Base-by-base conservation (phyloP, 257 asterid genomes). In the Jasminum sambac region DNA sequence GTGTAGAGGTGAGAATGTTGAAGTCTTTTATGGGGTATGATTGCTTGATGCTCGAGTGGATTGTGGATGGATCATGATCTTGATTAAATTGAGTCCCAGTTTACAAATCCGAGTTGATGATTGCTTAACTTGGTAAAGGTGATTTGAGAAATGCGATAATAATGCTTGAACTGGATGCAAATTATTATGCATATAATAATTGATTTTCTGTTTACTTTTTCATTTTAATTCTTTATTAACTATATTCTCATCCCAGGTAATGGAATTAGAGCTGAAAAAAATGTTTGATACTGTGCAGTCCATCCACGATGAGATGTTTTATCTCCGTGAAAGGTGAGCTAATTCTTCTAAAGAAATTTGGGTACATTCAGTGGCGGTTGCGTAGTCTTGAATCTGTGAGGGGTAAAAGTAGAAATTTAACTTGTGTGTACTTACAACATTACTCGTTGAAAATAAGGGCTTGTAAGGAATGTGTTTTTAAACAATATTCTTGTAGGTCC, bases 271-370 rank as follows among this genome's bases (percentile, higher is more conserved):
- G 69, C 81, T 92, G 80, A 86, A 88, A 94, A 86, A 82, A 73
- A 88, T 88, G 96, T 70, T 67, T 13, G 95, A 88, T 21, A 79
- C 81, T 1, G 87, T 89, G 72, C 89, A 84, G 61, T 76, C 89
- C 78, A 78, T 92, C 77, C 98, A 89, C 24, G 96, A 92, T 2
- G 96, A 89, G 85, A 92, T 92, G 87, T 85, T 78, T 75, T 89
- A 82, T 77, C 95, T 92, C 19, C 95, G 92, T n/a, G 88, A 87
- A 73, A 86, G 95, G 96, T 86, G 34, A 74, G 77, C 69, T 48
- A 63, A n/a, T 42, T 1, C 16, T 71, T 58, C 43, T 43, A 26
- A 10, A 6, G 6, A 44, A 55, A 59, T 0, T 59, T 72, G 8
- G 25, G 62, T 13, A 36, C 38, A 23, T 16, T 64, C 38, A 44